These are phyloP conservation scores for Aspergillus sp. DNA, from an alignment of 2,329 filamentous ascomycete species.

Conservation along the genomic window DNA sequence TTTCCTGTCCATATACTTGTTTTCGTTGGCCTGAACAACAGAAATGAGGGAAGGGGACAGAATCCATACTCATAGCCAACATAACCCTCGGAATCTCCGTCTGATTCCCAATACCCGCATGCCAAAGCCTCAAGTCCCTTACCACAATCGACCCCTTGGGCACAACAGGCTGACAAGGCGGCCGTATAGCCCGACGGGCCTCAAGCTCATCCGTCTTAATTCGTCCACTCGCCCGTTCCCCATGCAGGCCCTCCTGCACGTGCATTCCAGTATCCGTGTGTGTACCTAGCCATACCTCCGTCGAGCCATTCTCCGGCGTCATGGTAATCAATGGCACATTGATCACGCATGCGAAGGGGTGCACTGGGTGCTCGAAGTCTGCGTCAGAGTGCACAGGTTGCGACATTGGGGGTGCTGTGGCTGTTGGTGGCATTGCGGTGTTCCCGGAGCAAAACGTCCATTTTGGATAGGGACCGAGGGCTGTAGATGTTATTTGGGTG, in stretches of 20 bases:
- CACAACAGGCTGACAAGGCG: constrained; percentile 40
- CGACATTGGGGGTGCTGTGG: constrained; percentile 14
- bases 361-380: constrained; percentile 50
- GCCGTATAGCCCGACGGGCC: constrained; percentile 21
- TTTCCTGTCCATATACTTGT: too few species aligned
- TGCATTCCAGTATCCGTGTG: constrained; percentile 38
- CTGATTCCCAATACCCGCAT: constrained; percentile 52
- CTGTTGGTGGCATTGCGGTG: constrained; percentile 39
- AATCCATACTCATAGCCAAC: constrained; percentile 38
- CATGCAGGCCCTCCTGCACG: background rate
- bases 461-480: constrained; percentile 38
- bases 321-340: constrained; percentile 51
- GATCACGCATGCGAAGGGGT: constrained; percentile 50
- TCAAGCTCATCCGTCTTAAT: background rate
- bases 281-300: constrained; percentile 53
- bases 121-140: constrained; percentile 51
- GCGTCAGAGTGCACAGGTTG: constrained; percentile 47
- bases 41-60: too few species aligned
- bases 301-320: constrained; percentile 48
- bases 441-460: constrained; percentile 42
- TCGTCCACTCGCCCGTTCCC: constrained; percentile 2
- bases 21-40: too few species aligned
- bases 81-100: constrained; percentile 46
- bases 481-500: constrained; percentile 10
- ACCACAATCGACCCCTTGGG: constrained; percentile 48